Evolutionary conservation across 2,329 filamentous ascomycete genomes (phyloP).

Genomic region (Botryotinia narcissicola): DNA sequence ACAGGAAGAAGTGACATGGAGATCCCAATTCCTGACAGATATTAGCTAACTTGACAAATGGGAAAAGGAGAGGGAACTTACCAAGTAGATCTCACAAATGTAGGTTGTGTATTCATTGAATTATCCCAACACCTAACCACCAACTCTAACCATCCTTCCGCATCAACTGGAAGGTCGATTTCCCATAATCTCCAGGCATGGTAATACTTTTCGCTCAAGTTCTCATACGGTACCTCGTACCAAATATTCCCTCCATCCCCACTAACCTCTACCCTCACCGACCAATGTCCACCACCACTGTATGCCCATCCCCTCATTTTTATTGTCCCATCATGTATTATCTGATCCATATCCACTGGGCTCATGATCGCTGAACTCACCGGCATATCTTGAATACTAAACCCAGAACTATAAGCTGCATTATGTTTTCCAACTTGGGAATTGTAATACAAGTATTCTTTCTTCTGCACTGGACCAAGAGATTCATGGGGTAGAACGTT

Average conservation of each 20-base stretch:
- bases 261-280: constrained; percentile 66
- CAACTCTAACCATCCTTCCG: constrained; percentile 60
- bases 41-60: background rate
- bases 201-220: constrained; percentile 59
- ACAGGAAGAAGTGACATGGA: constrained; percentile 62
- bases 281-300: constrained; percentile 63
- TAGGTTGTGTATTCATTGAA: constrained; percentile 58
- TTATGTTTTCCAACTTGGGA: constrained; percentile 63
- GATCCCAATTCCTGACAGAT: constrained; percentile 53
- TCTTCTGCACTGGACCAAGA: constrained; percentile 58
- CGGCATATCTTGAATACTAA: constrained; percentile 66
- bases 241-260: constrained; percentile 62
- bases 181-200: constrained; percentile 66
- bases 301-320: constrained; percentile 62
- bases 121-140: constrained; percentile 62
- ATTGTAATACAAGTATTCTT: constrained; percentile 66
- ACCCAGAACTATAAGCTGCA: constrained; percentile 60
- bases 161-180: constrained; percentile 59
- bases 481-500: constrained; percentile 57
- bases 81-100: constrained; percentile 52
- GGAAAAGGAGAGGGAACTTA: constrained; percentile 13
- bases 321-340: constrained; percentile 34
- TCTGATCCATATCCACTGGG: constrained; percentile 48
- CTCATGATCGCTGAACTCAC: constrained; percentile 65
- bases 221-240: constrained; percentile 61